A percentile compares a stretch with the other conserved stretches of the same genome.
phyloP scores from a whole-genome alignment of 257 asterid species.

The Penstemon barbatus region DNA sequence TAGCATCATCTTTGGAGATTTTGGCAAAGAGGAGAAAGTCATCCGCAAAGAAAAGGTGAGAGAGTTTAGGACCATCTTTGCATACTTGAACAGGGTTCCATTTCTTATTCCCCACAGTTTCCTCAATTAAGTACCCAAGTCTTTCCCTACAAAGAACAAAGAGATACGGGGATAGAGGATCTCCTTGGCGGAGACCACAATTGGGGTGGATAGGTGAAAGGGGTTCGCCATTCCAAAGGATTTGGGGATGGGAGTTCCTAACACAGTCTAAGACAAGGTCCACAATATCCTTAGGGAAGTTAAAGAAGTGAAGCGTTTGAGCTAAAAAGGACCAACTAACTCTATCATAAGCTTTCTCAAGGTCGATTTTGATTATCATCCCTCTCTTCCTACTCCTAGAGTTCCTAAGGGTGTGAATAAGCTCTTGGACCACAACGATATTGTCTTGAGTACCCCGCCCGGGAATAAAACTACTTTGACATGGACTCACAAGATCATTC shows the following conservation, averaged over 20 bases:
- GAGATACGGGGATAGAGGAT: background rate
- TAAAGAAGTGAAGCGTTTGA: background rate
- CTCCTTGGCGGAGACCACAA: background rate
- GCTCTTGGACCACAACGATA: background rate
- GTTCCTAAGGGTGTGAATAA: background rate
- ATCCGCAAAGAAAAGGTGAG: background rate
- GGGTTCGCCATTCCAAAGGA: too few relatives aligned
- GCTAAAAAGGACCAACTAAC: background rate
- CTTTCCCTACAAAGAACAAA: background rate
- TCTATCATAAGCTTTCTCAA: background rate
- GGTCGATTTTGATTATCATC: background rate
- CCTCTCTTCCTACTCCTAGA: background rate
- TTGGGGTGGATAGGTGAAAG: background rate
- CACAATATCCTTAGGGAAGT: background rate
- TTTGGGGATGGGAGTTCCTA: too few relatives aligned
- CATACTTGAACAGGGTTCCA: background rate
- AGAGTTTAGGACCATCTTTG: background rate
- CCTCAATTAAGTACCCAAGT: background rate
- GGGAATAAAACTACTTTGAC: background rate
- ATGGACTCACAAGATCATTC: background rate
- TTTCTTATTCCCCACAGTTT: background rate
- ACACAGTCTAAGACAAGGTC: background rate
- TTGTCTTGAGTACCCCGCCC: background rate
- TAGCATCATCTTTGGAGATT: too few relatives aligned
- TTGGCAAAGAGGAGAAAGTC: background rate